These are phyloP conservation scores for Hortaea sp. DNA, from an alignment of 2,329 filamentous ascomycete genomes.

Conservation along the genomic window DNA sequence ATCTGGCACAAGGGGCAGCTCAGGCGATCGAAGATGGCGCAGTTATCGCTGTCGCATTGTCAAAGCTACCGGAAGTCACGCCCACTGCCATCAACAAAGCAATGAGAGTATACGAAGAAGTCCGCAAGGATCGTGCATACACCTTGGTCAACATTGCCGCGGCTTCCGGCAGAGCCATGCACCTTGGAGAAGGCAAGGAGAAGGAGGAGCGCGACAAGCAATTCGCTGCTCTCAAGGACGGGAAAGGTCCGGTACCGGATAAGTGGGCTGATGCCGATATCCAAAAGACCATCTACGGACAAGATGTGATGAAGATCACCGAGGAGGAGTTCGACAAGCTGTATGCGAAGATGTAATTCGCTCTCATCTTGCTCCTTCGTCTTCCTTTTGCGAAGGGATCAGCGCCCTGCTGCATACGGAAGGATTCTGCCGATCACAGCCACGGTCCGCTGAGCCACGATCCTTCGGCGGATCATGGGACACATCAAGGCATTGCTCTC, in stretches of 20 bases:
- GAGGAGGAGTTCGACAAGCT: conserved; percentile 32
- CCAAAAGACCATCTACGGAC: conserved; percentile 39
- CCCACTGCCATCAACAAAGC: conserved; percentile 42
- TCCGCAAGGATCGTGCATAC: conserved; percentile 48
- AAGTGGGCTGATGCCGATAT: conserved; percentile 45
- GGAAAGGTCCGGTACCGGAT: conserved; percentile 37
- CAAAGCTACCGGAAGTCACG: conserved; percentile 36
- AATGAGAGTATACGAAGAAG: conserved; percentile 45
- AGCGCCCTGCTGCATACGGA: too few species aligned
- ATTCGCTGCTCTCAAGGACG: conserved; percentile 39
- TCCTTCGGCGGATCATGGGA: too few species aligned
- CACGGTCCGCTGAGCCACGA: too few species aligned
- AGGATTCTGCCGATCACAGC: too few species aligned
- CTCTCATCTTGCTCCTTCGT: too few species aligned
- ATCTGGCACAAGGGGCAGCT: conserved; percentile 54
- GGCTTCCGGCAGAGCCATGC: conserved; percentile 43
- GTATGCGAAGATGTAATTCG: conserved; percentile 11
- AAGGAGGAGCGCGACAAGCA: conserved; percentile 49
- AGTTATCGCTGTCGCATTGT: conserved; percentile 44
- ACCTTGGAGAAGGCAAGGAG: conserved; percentile 48
- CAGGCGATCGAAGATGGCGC: conserved; percentile 56
- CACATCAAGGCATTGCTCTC: too few species aligned
- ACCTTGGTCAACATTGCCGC: conserved; percentile 47
- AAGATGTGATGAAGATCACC: conserved; percentile 36
- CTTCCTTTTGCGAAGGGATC: too few species aligned